These are phyloP conservation scores for Monosporozyma unispora DNA, from an alignment of 805 yeast species.

Conservation along the genomic window DNA sequence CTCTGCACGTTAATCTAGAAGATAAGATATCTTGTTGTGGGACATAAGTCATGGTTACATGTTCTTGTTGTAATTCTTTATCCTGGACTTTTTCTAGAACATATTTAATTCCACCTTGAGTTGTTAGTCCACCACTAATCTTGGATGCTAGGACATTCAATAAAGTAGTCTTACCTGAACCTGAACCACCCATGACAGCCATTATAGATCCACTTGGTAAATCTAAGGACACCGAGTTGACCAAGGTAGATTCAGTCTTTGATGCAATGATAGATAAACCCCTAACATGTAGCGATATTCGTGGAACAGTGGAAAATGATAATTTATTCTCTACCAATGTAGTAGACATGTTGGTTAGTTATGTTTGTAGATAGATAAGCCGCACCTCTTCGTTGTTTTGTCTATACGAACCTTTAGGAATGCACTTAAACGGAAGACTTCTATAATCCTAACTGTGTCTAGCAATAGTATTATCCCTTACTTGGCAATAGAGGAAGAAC, in stretches of 20 bases:
- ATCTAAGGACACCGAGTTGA: conserved; percentile 48
- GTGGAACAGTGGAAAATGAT: conserved; percentile 16
- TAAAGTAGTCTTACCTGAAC: conserved; percentile 78
- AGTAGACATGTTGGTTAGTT: conserved; percentile 3
- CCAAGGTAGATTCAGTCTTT: conserved; percentile 31
- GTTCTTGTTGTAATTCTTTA: not conserved
- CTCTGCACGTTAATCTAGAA: conserved; percentile 65
- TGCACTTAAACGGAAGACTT: too few relatives aligned
- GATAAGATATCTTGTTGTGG: conserved; percentile 67
- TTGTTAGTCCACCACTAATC: conserved; percentile 33
- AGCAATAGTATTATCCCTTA: not conserved
- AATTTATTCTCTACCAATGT: conserved; percentile 18
- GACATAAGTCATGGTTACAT: conserved; percentile 43
- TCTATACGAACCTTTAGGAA: too few relatives aligned
- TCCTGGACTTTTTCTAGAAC: conserved; percentile 9
- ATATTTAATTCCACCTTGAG: conserved; percentile 36
- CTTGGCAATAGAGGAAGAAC: not conserved
- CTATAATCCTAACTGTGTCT: not conserved
- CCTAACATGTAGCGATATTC: conserved; percentile 19
- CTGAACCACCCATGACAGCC: conserved; percentile 84
- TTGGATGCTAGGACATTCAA: conserved; percentile 57
- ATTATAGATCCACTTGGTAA: conserved; percentile 53
- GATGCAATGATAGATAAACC: conserved; percentile 21
- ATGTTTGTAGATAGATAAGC: too few relatives aligned
- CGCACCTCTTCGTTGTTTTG: too few relatives aligned